Evolutionary conservation across 2,329 filamentous ascomycete genomes (phyloP), one percentile per base, ranked within the genome.

Genomic region (Ophiocordyceps camponoti-leonardi): DNA sequence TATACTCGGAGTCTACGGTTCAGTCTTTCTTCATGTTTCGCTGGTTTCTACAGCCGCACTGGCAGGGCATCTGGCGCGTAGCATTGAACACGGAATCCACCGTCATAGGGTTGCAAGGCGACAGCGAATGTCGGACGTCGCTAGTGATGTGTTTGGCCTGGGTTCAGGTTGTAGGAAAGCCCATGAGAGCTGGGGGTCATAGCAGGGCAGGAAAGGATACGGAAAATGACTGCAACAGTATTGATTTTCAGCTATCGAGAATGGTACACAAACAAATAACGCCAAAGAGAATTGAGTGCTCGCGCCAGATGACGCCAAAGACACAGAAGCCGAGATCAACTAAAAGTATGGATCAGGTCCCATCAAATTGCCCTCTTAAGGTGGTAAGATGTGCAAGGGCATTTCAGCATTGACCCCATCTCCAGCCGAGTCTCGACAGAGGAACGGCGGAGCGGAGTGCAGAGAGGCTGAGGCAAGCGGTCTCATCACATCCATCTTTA

Each of bases 401-500:
- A 81, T 79, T 50, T 79, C 75, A 75, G 66, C 77, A 79, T 70
- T 19, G 66, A 67, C 68, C 67, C 71, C 67, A 66, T 35, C 13
- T 41, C 43, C 28, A 30, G 42, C 37, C 22, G 26, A 26, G 30
- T 18, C 35, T 22, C 13, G 11, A 43, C 20, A 43, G 37, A 26
- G 8, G 23, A 22, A 61, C 57, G 63, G 54, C 66, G 62, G 19
- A 31, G 35, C 67, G 64, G 66, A 67, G 70, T 67, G 62, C 65
- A 66, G 73, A 79, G 62, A 66, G 63, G 46, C 66, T 72, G 69
- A 60, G 62, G 66, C 59, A 49, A 72, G 73, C 75, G 72, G 68
- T 69, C 79, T 83, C 82, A 74, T 87, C 81, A 81, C 71, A 61
- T 76, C 79, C 81, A 79, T 75, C 76, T 57, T 77, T 86, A 86